Evolutionary conservation across 2,329 filamentous ascomycete species (phyloP).

Genomic region (Hymenoscyphus occultus): DNA sequence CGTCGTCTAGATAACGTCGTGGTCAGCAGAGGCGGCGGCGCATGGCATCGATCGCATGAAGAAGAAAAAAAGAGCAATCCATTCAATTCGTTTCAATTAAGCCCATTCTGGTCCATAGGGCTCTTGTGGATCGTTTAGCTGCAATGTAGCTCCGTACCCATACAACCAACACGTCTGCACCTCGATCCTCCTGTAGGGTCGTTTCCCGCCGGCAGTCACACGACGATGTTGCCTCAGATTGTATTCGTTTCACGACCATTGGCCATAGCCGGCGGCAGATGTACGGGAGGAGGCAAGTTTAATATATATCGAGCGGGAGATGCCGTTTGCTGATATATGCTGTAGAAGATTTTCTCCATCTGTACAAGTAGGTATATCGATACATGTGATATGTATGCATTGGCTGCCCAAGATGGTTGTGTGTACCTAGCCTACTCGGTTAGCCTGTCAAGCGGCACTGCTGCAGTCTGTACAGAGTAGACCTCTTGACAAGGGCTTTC

Average conservation of each 20-base stretch:
- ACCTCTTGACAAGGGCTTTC: too few relatives aligned
- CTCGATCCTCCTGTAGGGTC: neutral
- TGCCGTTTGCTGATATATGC: neutral
- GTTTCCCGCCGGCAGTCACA: conserved; percentile 1
- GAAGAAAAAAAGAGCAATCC: too few relatives aligned
- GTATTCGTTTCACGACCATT: neutral
- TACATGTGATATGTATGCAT: neutral
- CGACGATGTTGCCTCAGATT: neutral
- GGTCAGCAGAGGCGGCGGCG: neutral
- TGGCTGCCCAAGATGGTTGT: neutral
- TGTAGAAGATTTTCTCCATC: neutral
- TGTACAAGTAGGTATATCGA: neutral
- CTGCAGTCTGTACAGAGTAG: neutral
- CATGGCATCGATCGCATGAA: neutral
- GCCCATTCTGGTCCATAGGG: neutral
- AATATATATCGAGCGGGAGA: neutral
- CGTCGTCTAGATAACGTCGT: neutral
- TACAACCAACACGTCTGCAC: neutral
- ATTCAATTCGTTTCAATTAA: too few relatives aligned
- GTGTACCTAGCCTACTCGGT: too few relatives aligned
- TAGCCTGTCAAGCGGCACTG: neutral
- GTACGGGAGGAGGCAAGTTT: neutral
- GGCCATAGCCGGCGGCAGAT: neutral
- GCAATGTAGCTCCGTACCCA: neutral
- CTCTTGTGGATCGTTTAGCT: neutral